Evolutionary conservation across 768 basidiomycete species (phyloP), one percentile per base, ranked within the genome.

Genomic region (Leccinum barrowsii): DNA sequence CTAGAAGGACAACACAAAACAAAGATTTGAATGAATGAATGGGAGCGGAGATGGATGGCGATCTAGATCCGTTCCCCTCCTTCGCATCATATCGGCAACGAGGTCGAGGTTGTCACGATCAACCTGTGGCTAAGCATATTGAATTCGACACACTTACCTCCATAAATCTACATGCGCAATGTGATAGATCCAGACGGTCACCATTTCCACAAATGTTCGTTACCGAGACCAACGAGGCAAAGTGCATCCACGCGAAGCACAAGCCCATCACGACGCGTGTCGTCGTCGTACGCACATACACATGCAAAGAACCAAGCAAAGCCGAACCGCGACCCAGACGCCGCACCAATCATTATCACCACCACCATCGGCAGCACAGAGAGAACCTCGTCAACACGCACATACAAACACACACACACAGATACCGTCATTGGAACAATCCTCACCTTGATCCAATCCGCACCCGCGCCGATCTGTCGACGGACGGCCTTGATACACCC

Each of bases 401-500:
- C 34, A 59, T 26, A 60, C 57, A 67, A 3, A 6, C 22, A 28
- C 54, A 32, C 32, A 32, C 11, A 62, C 5, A 56, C 57, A 56
- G 32, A 19, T 8, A 12, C 13, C 35, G 5, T 63, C 66, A 64
- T 65, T 19, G 19, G 5, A 46, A 19, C 19, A 12, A 21, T 24
- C 17, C 22, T 42, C 58, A 82, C 82, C 78, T 87, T 86, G 63
- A 88, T 84, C 82, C 82, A 85, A 69, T 87, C 86, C 4, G 85
- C 82, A 7, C 85, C 85, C 12, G 82, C 80, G 30, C 85, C 85
- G 55, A 87, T 78, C 61, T 87, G 86, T 58, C 76, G 77, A 26
- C 85, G 75, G 5, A 85, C 82, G 12, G 80, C 84, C 58, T 76
- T 77, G 42, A 80, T 66, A 63, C 85, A 84, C 35, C 75, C 82